Evolutionary conservation across 352 stramenopile species (phyloP), one percentile per base, ranked within the genome.

Genomic region (Pythium dissotocum): DNA sequence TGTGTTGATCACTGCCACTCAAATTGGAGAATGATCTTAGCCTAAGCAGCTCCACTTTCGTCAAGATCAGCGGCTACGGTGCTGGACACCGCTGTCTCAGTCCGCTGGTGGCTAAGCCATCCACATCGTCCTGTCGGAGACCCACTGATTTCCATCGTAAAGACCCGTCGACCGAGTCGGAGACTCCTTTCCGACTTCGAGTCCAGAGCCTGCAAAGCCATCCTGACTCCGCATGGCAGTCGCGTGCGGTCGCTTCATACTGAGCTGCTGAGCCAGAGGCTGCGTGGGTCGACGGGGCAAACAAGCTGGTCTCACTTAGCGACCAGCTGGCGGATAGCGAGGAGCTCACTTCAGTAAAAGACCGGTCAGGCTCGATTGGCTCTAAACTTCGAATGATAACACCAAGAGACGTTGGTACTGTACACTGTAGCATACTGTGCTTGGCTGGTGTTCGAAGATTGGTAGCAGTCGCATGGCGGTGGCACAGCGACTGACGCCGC

Each of bases 1-100:
- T 58, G 42, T 7, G 55, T 36, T 46, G 58, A 46, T 64, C 21
- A 30, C 58, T 57, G 38, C 48, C 4, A 35, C 44, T 48, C 42
- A 6, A 57, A 57, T 57, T 64, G 30, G 58, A 64, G 44, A 64
- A 64, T 64, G 58, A 52, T 38, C 36, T 44, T 24, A 24, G 21
- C 21, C 21, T 24, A 24, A 24, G 21, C 21, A 24, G 21, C 21
- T 24, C 21, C 21, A 24, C 21, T 24, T 24, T 24, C 21, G 21
- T 24, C 21, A 24, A 24, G 21, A 24, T 24, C 21, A 24, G 21
- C 21, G 21, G 21, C 21, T 24, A 24, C 21, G 21, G 21, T 24
- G 21, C 21, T 24, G 21, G 21, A 24, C 21, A 24, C 21, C 21
- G 21, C 21, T 24, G 21, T 24, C 21, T 24, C 21, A 24, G 21